Conservation (phyloP, 495 filamentous ascomycete species). For the Lophium mytilinum region DNA sequence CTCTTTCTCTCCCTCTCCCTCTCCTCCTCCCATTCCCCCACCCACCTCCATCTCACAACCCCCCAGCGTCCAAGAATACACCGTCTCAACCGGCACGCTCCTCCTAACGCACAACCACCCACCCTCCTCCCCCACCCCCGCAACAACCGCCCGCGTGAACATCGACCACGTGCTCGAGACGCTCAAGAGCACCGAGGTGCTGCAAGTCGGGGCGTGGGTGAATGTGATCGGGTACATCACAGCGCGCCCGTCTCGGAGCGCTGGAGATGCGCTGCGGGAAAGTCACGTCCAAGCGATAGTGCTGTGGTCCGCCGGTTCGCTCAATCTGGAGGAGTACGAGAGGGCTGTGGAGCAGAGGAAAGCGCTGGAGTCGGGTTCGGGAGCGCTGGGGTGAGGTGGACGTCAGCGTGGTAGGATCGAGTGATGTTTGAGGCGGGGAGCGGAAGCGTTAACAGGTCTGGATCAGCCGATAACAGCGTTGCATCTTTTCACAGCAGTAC, state of each 20-base stretch:
- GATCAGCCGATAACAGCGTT: too few species aligned
- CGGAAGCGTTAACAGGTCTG: too few species aligned
- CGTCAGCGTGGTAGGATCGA: too few species aligned
- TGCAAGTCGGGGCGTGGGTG: slow-evolving; percentile 75
- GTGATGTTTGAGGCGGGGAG: too few species aligned
- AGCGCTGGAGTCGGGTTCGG: not conserved
- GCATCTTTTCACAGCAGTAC: too few species aligned
- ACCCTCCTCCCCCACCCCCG: slow-evolving; percentile 18
- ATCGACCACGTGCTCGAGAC: slow-evolving; percentile 60
- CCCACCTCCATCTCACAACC: too few species aligned
- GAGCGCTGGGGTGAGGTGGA: too few species aligned
- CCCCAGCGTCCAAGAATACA: slow-evolving; percentile 62
- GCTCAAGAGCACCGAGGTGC: slow-evolving; percentile 50
- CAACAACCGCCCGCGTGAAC: slow-evolving; percentile 51
- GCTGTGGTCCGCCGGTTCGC: not conserved
- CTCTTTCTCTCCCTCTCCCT: not conserved
- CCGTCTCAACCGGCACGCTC: slow-evolving; percentile 48
- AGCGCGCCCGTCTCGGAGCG: not conserved
- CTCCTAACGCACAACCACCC: slow-evolving; percentile 61
- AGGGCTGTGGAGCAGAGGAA: not conserved
- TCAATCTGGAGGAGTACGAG: not conserved
- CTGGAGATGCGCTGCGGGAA: not conserved
- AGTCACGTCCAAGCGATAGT: not conserved
- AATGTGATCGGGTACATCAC: slow-evolving; percentile 79
- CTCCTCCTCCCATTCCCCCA: too few species aligned